Evolutionary conservation across 805 yeast species (phyloP).

Genomic region (Monosporozyma yasuniensis): DNA sequence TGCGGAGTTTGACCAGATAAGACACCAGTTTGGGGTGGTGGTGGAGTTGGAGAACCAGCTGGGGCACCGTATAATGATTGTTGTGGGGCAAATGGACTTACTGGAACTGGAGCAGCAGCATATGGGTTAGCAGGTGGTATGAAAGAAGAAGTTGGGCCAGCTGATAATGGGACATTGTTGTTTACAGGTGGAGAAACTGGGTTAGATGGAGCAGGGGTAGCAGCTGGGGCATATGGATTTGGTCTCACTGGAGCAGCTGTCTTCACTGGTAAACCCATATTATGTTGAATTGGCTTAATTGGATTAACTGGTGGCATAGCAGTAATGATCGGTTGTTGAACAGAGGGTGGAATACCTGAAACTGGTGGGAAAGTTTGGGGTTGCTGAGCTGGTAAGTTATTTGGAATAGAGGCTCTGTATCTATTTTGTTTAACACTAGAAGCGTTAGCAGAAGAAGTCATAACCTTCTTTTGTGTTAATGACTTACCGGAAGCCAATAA

Average conservation of each 20-base stretch:
- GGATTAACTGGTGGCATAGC: constrained; percentile 1
- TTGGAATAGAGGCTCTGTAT: constrained; percentile 3
- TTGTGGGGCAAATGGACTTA: constrained; percentile 9
- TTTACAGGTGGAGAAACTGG: background rate
- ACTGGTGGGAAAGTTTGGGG: constrained; percentile 1
- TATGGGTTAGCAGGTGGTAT: constrained; percentile 25
- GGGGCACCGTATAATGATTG: background rate
- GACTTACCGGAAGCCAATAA: constrained; percentile 47
- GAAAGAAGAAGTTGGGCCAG: constrained; percentile 11
- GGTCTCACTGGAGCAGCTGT: constrained; percentile 5
- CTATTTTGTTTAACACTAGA: constrained; percentile 1
- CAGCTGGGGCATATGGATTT: constrained; percentile 15
- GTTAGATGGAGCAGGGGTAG: constrained; percentile 5
- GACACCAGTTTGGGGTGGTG: constrained; percentile 26
- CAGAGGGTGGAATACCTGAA: constrained; percentile 1
- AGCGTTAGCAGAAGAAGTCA: background rate
- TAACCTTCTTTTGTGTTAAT: constrained; percentile 3
- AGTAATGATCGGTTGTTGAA: constrained; percentile 2
- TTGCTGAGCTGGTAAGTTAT: background rate
- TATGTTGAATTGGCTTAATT: constrained; percentile 2
- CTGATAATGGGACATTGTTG: constrained; percentile 11
- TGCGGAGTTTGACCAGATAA: constrained; percentile 31
- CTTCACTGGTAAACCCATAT: constrained; percentile 6
- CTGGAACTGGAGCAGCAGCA: constrained; percentile 10
- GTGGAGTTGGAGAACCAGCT: constrained; percentile 5